Percentiles rank a stretch among this genome's conserved stretches.
These are phyloP conservation scores for Lavandula angustifolia DNA, from an alignment of 257 asterid species.

Conservation along the genomic window DNA sequence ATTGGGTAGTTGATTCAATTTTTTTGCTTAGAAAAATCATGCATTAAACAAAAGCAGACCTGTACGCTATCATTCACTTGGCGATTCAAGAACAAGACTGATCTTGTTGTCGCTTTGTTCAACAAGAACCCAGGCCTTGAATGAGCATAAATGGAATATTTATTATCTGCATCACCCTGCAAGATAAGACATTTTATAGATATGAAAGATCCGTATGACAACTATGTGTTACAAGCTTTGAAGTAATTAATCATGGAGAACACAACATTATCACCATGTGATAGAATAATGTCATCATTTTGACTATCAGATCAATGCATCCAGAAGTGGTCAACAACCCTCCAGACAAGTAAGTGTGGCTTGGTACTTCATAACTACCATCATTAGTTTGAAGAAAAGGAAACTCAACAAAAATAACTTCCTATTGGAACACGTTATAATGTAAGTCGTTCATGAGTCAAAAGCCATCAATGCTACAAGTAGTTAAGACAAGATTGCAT, in stretches of 20 bases:
- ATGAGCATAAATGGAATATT: constrained; percentile 84
- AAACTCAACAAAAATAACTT: constrained; percentile 9
- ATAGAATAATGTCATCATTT: not conserved
- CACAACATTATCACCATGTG: constrained; percentile 9
- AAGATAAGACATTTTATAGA: constrained; percentile 36
- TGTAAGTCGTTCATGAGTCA: constrained; percentile 25
- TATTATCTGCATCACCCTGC: constrained; percentile 76
- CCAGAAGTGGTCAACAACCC: constrained; percentile 7
- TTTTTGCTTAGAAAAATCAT: not conserved
- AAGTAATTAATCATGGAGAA: constrained; percentile 5
- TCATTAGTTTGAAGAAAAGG: constrained; percentile 10
- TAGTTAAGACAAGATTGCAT: constrained; percentile 26
- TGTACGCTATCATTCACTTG: constrained; percentile 87
- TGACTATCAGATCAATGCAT: constrained; percentile 3
- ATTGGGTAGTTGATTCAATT: not conserved
- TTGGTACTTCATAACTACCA: not conserved
- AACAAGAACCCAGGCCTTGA: constrained; percentile 93
- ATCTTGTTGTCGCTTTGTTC: constrained; percentile 74
- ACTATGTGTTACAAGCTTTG: not conserved
- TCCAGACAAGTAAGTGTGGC: constrained; percentile 11
- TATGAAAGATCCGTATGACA: not conserved
- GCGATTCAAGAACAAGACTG: constrained; percentile 68
- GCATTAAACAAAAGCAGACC: constrained; percentile 49
- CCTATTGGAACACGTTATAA: constrained; percentile 22
- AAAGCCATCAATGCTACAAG: constrained; percentile 15